Percentiles rank a stretch among this genome's conserved stretches.
These are phyloP conservation scores for Serendipita sp. DNA, from an alignment of 768 basidiomycete species.

Conservation along the genomic window DNA sequence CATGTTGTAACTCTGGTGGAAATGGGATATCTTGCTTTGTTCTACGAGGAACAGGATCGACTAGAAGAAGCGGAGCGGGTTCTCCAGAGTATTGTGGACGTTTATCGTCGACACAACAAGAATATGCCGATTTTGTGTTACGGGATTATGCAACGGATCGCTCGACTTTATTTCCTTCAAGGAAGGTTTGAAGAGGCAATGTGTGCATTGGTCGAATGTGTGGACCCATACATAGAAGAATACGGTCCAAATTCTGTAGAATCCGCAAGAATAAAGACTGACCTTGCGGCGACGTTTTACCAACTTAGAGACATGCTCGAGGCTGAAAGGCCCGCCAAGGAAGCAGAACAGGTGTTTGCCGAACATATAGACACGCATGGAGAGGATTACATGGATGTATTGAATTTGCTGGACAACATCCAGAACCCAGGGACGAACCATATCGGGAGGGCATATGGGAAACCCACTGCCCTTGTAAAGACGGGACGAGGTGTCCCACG, in stretches of 20 bases:
- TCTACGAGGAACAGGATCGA: neutral
- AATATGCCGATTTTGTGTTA: neutral
- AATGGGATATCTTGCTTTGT: neutral
- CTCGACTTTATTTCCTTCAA: neutral
- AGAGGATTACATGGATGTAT: too few relatives aligned
- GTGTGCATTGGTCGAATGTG: neutral
- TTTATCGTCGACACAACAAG: neutral
- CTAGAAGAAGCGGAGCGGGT: neutral
- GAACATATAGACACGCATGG: too few relatives aligned
- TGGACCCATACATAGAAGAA: neutral
- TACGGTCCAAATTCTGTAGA: neutral
- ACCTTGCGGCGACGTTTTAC: too few relatives aligned
- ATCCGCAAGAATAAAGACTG: too few relatives aligned
- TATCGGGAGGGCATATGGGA: neutral
- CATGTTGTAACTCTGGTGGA: neutral
- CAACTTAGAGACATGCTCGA: too few relatives aligned
- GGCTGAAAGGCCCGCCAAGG: too few relatives aligned
- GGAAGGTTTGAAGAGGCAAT: neutral
- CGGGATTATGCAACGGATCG: neutral
- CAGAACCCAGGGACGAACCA: too few relatives aligned
- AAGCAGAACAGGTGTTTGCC: too few relatives aligned
- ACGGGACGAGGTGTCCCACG: neutral
- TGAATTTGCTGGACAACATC: too few relatives aligned
- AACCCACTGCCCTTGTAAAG: neutral
- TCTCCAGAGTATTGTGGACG: neutral